phyloP scores from a whole-genome alignment of 257 asterid genomes.

The Solanum bukasovii region DNA sequence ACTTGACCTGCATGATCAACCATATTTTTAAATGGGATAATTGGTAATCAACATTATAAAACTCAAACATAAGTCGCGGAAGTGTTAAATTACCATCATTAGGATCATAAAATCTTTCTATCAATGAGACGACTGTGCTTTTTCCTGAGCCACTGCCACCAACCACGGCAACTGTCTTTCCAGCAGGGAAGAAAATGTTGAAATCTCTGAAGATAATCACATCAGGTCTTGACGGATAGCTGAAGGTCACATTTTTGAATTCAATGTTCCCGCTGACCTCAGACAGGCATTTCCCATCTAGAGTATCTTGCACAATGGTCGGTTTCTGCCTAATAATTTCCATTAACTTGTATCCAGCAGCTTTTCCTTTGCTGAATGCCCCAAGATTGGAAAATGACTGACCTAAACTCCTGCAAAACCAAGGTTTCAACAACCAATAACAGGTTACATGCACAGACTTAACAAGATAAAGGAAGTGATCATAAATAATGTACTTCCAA shows the following conservation, averaged over 20 bases:
- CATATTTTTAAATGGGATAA: neutral
- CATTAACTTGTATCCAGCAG: conserved; percentile 89
- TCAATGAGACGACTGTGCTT: conserved; percentile 87
- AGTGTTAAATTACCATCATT: conserved; percentile 53
- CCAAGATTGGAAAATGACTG: conserved; percentile 95
- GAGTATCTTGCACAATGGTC: conserved; percentile 50
- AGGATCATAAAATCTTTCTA: conserved; percentile 96
- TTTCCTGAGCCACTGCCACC: conserved; percentile 99
- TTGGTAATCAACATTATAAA: neutral
- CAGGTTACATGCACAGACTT: neutral
- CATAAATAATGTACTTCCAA: neutral
- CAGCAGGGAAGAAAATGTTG: conserved; percentile 94
- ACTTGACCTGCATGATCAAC: conserved; percentile 54
- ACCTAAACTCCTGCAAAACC: conserved; percentile 82
- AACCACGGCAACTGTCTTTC: conserved; percentile 92
- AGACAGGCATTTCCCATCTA: conserved; percentile 36
- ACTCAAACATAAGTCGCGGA: neutral
- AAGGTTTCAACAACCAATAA: conserved; percentile 5
- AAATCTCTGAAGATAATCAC: conserved; percentile 83
- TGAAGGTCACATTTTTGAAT: conserved; percentile 76
- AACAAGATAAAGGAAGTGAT: neutral
- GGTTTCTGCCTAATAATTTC: conserved; percentile 87
- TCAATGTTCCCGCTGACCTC: conserved; percentile 86
- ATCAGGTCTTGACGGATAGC: conserved; percentile 97
- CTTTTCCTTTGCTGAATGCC: conserved; percentile 95